These are phyloP conservation scores for Lolium perenne DNA, from an alignment of 176 grass and related monocot species.

Conservation along the genomic window DNA sequence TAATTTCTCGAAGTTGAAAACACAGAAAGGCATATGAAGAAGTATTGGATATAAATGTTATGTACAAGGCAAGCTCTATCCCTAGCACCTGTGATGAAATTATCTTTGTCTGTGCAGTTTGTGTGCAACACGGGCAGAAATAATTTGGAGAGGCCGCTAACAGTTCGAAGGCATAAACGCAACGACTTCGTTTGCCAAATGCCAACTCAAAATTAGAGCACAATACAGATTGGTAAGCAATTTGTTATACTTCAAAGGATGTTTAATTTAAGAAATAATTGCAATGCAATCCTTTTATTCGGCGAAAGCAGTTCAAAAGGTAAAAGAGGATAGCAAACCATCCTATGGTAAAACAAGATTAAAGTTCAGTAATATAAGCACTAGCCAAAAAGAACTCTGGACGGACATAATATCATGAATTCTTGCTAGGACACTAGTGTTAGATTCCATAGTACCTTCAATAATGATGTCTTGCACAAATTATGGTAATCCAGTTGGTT, in stretches of 20 bases:
- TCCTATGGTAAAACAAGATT: conserved; percentile 13
- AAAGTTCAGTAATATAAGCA: neutral
- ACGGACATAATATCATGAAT: conserved; percentile 2
- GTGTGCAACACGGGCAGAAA: neutral
- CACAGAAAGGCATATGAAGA: conserved; percentile 29
- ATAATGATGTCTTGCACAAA: neutral
- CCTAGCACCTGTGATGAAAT: conserved; percentile 18
- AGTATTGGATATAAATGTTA: conserved; percentile 7
- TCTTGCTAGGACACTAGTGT: neutral
- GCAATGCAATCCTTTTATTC: neutral
- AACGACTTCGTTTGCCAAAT: conserved; percentile 32
- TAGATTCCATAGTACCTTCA: neutral
- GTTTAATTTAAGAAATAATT: conserved; percentile 13
- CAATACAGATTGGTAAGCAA: conserved; percentile 10
- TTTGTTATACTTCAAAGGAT: conserved; percentile 31
- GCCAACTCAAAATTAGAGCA: conserved; percentile 19
- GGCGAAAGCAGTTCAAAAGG: neutral
- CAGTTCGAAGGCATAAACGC: neutral
- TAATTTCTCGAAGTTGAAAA: neutral
- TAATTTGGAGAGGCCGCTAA: conserved; percentile 4
- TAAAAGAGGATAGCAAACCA: neutral
- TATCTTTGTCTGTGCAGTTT: conserved; percentile 20
- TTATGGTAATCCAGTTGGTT: conserved; percentile 7
- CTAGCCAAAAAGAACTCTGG: neutral
- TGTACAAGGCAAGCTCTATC: conserved; percentile 15